Conservation (phyloP, 306 rosid genomes). For the Datisca glomerata region DNA sequence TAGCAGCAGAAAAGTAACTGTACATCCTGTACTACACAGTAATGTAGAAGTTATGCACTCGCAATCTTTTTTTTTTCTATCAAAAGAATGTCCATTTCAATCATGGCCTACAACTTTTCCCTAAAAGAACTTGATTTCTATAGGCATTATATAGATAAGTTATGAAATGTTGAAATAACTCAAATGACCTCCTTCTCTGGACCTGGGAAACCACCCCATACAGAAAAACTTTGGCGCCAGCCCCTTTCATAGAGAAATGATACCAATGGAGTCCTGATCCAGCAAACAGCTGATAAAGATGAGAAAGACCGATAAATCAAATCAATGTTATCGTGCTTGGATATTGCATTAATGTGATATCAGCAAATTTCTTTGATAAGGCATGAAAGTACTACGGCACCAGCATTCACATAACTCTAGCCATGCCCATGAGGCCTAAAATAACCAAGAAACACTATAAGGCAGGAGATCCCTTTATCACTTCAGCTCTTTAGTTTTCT, state of each 20-base stretch:
- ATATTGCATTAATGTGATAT: not conserved
- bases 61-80: too few species aligned
- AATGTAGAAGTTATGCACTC: too few species aligned
- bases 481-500: not conserved
- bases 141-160: too few species aligned
- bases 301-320: constrained; percentile 8
- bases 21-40: too few species aligned
- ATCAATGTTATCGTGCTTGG: not conserved
- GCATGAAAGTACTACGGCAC: not conserved
- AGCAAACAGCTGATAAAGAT: constrained; percentile 17
- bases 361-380: not conserved
- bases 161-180: constrained; percentile 2
- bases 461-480: not conserved
- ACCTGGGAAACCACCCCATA: constrained; percentile 78
- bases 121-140: too few species aligned
- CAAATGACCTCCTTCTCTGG: constrained; percentile 78
- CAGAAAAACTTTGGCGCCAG: constrained; percentile 81
- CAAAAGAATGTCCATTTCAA: too few species aligned
- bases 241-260: constrained; percentile 92
- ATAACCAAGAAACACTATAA: not conserved
- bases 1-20: too few species aligned
- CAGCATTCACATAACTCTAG: not conserved
- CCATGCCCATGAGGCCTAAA: not conserved
- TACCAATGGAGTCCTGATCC: constrained; percentile 61
- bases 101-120: too few species aligned